phyloP scores from a whole-genome alignment of 2,329 filamentous ascomycete species.

The Colletotrichum chrysophilum region DNA sequence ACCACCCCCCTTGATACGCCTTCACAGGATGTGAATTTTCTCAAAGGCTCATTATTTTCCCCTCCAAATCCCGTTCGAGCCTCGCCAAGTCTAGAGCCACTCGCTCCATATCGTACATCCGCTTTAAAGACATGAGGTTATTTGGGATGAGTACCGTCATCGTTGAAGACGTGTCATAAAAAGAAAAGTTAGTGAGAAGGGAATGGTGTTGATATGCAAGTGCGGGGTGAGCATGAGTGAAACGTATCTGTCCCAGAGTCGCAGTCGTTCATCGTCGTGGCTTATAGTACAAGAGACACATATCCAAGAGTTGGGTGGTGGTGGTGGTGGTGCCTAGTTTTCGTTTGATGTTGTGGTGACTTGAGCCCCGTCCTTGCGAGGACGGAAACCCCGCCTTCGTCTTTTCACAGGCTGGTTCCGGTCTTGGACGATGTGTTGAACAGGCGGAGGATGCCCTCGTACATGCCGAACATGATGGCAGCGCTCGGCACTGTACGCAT shows the following conservation, averaged over 20 bases:
- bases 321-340: not conserved
- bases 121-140: not conserved
- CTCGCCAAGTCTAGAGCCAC: not conserved
- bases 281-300: not conserved
- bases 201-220: not conserved
- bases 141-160: not conserved
- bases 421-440: slow-evolving; percentile 35
- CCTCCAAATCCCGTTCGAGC: not conserved
- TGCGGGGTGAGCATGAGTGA: not conserved
- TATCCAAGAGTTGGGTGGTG: not conserved
- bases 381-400: not conserved
- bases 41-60: not conserved
- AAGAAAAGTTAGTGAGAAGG: not conserved
- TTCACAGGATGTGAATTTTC: not conserved
- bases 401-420: not conserved
- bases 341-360: not conserved
- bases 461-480: slow-evolving; percentile 97
- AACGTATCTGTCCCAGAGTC: not conserved
- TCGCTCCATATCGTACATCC: not conserved
- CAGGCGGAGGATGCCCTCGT: slow-evolving; percentile 61
- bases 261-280: not conserved
- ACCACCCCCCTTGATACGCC: not conserved
- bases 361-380: not conserved
- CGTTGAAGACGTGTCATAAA: not conserved
- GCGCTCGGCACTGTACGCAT: slow-evolving; percentile 90